These are phyloP conservation scores for Filosporella fistucella DNA, from an alignment of 495 filamentous ascomycete species.

Conservation along the genomic window DNA sequence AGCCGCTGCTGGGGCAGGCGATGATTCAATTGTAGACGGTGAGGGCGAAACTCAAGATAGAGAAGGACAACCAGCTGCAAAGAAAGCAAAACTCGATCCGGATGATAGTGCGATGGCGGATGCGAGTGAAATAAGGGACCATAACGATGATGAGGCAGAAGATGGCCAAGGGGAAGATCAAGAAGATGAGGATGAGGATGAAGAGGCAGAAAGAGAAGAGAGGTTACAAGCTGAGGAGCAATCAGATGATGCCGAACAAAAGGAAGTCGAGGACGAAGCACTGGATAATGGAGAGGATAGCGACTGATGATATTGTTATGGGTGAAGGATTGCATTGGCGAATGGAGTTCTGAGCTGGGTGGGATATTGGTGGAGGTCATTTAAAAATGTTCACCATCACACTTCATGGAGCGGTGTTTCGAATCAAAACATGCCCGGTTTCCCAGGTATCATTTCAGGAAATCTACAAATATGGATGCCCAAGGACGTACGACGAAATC, in stretches of 20 bases:
- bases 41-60: conserved; percentile 31
- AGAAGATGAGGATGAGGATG: conserved; percentile 36
- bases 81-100: conserved; percentile 47
- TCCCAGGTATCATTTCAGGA: too few species aligned
- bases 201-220: conserved; percentile 34
- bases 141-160: conserved; percentile 38
- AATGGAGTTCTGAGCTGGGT: too few species aligned
- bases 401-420: too few species aligned
- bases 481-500: too few species aligned
- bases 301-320: too few species aligned
- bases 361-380: too few species aligned
- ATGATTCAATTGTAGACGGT: conserved; percentile 29
- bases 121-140: conserved; percentile 34
- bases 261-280: conserved; percentile 56
- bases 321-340: too few species aligned
- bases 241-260: conserved; percentile 33
- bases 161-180: conserved; percentile 44
- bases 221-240: conserved; percentile 34
- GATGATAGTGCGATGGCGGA: conserved; percentile 47
- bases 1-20: conserved; percentile 21
- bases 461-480: too few species aligned
- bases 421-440: too few species aligned
- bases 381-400: too few species aligned
- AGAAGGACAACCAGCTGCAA: conserved; percentile 38
- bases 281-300: conserved; percentile 58